These are phyloP conservation scores for Leishmania tarentolae DNA, from an alignment of 208 protist species.

Conservation along the genomic window DNA sequence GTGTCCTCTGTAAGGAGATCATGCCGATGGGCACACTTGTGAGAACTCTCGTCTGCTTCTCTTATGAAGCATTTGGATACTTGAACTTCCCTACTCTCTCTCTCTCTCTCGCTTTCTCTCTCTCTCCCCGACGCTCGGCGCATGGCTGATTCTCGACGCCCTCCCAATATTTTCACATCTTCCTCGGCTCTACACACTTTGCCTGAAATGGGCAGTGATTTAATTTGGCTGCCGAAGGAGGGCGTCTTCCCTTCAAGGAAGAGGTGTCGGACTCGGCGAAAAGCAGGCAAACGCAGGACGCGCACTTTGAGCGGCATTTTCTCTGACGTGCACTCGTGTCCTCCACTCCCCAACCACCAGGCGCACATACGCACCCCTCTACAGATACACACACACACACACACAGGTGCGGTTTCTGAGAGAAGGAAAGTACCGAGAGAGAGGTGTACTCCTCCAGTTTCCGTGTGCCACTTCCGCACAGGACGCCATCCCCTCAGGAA, in stretches of 20 bases:
- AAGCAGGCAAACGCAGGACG: not conserved
- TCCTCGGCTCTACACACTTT: not conserved
- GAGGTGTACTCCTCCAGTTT: not conserved
- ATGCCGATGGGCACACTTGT: not conserved
- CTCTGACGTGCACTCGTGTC: not conserved
- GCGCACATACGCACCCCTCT: not conserved
- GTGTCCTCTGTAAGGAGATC: not conserved
- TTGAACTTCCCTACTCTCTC: too few species aligned
- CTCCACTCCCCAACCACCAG: not conserved
- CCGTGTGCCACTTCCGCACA: not conserved
- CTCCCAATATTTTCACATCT: not conserved
- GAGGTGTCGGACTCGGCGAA: not conserved
- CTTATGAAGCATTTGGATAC: too few species aligned
- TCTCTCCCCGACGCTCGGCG: not conserved
- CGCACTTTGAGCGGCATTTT: not conserved
- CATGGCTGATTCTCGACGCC: not conserved
- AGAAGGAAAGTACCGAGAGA: not conserved
- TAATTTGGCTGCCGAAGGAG: not conserved
- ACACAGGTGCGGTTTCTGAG: not conserved
- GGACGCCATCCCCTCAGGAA: not conserved
- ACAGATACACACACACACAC: not conserved
- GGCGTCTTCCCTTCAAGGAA: not conserved
- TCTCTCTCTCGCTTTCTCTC: not conserved
- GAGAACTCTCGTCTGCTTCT: too few species aligned
- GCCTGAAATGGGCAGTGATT: not conserved